Percentiles rank a stretch among this genome's conserved stretches.
Evolutionary conservation across 345 rosid genomes (phyloP).

Genomic region (Melaleuca quinquenervia): DNA sequence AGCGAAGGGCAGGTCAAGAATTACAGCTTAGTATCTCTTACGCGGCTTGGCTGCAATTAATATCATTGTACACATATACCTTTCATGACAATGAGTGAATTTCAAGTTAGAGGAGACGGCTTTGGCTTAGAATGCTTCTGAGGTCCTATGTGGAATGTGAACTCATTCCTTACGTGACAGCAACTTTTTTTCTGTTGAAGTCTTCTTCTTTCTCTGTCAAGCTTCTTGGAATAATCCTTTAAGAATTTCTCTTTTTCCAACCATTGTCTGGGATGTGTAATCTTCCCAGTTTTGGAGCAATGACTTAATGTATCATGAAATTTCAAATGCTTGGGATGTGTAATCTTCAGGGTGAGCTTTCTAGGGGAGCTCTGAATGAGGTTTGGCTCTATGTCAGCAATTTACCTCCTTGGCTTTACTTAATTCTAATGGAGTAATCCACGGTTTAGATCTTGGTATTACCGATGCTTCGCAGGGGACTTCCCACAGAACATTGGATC

Average conservation of each 20-base stretch:
- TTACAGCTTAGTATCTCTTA: conserved; percentile 48
- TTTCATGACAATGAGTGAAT: background rate
- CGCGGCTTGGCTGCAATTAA: background rate
- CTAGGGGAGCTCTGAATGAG: background rate
- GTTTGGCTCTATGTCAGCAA: background rate
- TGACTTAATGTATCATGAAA: background rate
- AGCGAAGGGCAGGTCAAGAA: conserved; percentile 89
- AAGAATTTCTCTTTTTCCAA: background rate
- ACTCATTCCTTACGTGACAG: background rate
- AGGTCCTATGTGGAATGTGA: background rate
- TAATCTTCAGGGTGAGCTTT: background rate
- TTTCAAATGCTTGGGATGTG: background rate
- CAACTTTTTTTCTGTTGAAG: background rate
- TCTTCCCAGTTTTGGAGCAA: background rate
- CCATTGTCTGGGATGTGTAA: background rate
- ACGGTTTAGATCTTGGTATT: background rate
- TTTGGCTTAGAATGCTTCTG: background rate
- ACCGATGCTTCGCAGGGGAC: background rate
- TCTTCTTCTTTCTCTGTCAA: background rate
- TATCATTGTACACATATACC: background rate
- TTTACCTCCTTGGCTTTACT: background rate
- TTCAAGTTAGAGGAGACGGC: background rate
- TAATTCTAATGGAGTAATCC: background rate
- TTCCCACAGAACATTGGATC: background rate
- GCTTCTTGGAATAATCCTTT: background rate